Conservation (phyloP, 306 rosid species). For the Rosa persica region DNA sequence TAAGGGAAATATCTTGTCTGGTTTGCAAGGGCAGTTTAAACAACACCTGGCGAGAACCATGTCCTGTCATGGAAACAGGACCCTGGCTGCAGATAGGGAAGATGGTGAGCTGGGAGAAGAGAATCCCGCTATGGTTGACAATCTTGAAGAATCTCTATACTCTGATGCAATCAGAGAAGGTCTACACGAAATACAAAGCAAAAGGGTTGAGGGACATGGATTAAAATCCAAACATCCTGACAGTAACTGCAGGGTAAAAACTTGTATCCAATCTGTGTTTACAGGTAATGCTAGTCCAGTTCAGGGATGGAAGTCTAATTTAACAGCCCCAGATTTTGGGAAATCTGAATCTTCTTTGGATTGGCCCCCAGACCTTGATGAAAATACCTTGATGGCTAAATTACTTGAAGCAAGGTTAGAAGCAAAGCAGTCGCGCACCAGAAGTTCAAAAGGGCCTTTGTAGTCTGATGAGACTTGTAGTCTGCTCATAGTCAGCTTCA, state of each 20-base stretch:
- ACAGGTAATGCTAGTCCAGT: constrained; percentile 43
- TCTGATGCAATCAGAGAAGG: constrained; percentile 26
- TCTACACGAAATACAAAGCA: constrained; percentile 28
- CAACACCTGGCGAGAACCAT: constrained; percentile 28
- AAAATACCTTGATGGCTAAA: constrained; percentile 79
- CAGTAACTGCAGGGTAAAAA: constrained; percentile 40
- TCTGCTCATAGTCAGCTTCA: constrained; percentile 16
- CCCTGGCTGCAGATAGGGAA: constrained; percentile 31
- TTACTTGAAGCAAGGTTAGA: constrained; percentile 83
- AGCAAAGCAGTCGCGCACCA: constrained; percentile 42
- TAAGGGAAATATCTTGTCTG: constrained; percentile 8
- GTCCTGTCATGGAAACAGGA: constrained; percentile 35
- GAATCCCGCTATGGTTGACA: constrained; percentile 11
- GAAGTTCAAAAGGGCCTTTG: constrained; percentile 29
- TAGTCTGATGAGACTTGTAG: constrained; percentile 16
- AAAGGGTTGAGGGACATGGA: constrained; percentile 24
- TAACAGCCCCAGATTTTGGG: constrained; percentile 37
- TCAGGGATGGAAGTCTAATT: constrained; percentile 47
- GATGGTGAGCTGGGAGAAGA: constrained; percentile 28
- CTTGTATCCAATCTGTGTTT: constrained; percentile 33
- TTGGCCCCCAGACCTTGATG: constrained; percentile 62
- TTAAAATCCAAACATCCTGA: constrained; percentile 34
- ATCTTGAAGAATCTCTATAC: constrained; percentile 21
- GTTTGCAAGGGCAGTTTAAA: constrained; percentile 26
- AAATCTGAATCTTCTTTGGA: constrained; percentile 37